Evolutionary conservation across 768 basidiomycete species (phyloP).

Genomic region (Asterophora parasitica): DNA sequence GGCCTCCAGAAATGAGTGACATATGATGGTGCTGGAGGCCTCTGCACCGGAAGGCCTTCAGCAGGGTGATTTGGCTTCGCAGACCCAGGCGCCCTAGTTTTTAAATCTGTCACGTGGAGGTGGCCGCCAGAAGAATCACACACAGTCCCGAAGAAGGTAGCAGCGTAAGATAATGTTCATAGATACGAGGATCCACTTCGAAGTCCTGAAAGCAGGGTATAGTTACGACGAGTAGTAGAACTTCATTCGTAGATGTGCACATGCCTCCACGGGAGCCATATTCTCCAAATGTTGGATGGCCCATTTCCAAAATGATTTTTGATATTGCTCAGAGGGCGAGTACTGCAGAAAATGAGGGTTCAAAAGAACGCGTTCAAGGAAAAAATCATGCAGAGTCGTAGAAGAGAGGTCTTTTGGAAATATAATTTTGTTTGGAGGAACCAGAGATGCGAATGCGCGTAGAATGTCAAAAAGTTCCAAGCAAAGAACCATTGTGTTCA

Average conservation of each 20-base stretch:
- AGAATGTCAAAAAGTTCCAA: slow-evolving; percentile 38
- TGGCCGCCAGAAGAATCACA: slow-evolving; percentile 11
- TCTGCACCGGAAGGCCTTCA: slow-evolving; percentile 23
- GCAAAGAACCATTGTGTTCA: slow-evolving; percentile 9
- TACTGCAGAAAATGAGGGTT: slow-evolving; percentile 50
- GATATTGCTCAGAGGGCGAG: slow-evolving; percentile 61
- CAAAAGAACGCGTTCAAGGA: slow-evolving; percentile 48
- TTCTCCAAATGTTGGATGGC: slow-evolving; percentile 50
- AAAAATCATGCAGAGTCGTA: slow-evolving; percentile 44
- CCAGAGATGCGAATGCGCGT: slow-evolving; percentile 48
- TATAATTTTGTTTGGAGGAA: slow-evolving; percentile 34
- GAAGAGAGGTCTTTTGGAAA: slow-evolving; percentile 38
- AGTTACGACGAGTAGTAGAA: slow-evolving; percentile 3
- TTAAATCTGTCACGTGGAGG: slow-evolving; percentile 3
- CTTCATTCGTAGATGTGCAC: slow-evolving; percentile 15
- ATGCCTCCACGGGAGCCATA: slow-evolving; percentile 41
- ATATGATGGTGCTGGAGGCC: slow-evolving; percentile 51
- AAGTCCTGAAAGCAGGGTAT: slow-evolving; percentile 32
- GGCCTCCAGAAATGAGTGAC: slow-evolving; percentile 61
- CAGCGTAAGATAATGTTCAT: slow-evolving; percentile 54
- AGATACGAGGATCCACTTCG: slow-evolving; percentile 64
- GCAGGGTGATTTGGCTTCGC: slow-evolving; percentile 16
- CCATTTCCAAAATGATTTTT: slow-evolving; percentile 73
- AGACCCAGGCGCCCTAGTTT: slow-evolving; percentile 19
- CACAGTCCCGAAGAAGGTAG: slow-evolving; percentile 33